These are phyloP conservation scores for Sclerotinia nivalis DNA, from an alignment of 2,329 filamentous ascomycete genomes.

Conservation along the genomic window DNA sequence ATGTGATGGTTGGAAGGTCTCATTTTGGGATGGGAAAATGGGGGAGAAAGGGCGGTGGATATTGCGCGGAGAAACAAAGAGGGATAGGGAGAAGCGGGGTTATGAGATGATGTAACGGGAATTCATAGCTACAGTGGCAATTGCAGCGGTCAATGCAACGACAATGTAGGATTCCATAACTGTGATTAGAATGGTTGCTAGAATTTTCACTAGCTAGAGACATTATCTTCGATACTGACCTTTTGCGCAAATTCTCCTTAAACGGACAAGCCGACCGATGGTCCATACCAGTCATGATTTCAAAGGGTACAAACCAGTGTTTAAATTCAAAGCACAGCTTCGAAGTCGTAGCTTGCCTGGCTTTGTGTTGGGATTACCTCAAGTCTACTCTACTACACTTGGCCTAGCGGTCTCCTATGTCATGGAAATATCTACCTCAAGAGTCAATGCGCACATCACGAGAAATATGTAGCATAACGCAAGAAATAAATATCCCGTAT, in stretches of 20 bases:
- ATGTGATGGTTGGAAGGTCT: background rate
- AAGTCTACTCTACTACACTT: no score
- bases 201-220: background rate
- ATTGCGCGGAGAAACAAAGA: background rate
- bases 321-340: background rate
- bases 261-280: no score
- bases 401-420: no score
- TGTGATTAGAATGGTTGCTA: background rate
- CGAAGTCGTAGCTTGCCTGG: background rate
- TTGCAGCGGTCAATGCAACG: background rate
- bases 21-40: background rate
- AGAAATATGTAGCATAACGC: no score
- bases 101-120: background rate
- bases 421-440: no score
- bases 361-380: background rate
- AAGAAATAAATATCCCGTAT: no score
- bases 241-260: background rate
- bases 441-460: no score
- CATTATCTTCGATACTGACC: background rate
- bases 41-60: background rate
- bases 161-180: background rate
- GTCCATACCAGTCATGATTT: background rate
- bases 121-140: no score
- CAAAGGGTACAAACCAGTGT: background rate
- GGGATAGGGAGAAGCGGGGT: background rate